Evolutionary conservation across 2,329 filamentous ascomycete genomes (phyloP), one percentile per base, ranked within the genome.

Genomic region (Fusarium mundagurra): DNA sequence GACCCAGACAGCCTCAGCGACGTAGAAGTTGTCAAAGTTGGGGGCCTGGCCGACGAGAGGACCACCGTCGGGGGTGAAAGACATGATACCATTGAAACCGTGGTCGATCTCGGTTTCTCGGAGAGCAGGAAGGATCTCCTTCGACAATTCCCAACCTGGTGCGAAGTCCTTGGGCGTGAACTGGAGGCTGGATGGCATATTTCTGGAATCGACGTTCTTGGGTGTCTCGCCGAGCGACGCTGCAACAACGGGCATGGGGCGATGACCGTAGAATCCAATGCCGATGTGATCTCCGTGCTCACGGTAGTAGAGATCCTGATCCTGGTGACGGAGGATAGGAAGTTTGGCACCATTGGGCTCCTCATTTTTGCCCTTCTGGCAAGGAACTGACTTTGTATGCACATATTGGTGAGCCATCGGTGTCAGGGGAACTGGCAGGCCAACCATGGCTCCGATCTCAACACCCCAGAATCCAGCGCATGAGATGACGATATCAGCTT

Each of bases 401-500:
- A 84, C 90, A 71, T 92, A 92, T 72, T 92, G 90, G 61, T 92
- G 90, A 1, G 86, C 90, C 66, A 92, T 84, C 7, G 90, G 90
- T 1, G 91, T 84, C 9, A 92, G 80, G 12, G 90, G 90, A 29
- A 92, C 85, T 4, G 86, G 81, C 18, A 91, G 75, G 9, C 86
- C 89, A 47, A 88, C 85, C 89, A 92, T 90, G 11, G 86, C 87
- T 29, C 90, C 90, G 12, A 92, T 83, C 77, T 92, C 90, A 13
- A 91, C 90, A 17, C 90, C 90, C 90, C 90, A 92, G 79, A 92
- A 90, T 0, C 90, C 90, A 12, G 89, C 90, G 69, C 90, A 92
- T 4, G 89, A 91, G 43, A 92, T 80, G 58, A 92, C 84, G 31
- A 91, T 88, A 62, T 92, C 90, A 1, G 90, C 90, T 0, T 87